Evolutionary conservation across 768 basidiomycete genomes (phyloP).

Genomic region (Podaxis sp.): DNA sequence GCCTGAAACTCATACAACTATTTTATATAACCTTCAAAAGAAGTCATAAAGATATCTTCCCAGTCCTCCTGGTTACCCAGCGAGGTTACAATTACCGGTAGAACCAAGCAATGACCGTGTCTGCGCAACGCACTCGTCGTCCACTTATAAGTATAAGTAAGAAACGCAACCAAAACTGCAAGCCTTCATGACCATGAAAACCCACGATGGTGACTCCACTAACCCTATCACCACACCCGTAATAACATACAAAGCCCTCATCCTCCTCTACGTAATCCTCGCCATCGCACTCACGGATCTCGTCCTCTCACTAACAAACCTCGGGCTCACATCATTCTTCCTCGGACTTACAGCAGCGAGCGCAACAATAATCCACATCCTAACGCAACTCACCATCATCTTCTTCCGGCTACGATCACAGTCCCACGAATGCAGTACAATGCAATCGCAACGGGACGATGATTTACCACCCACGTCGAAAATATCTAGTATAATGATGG

Average conservation of each 20-base stretch:
- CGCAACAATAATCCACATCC: slow-evolving; percentile 3
- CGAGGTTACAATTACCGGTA: neutral
- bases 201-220: neutral
- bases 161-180: neutral
- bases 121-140: neutral
- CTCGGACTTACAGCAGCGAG: neutral
- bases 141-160: neutral
- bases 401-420: neutral
- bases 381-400: neutral
- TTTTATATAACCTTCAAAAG: neutral
- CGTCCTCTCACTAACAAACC: neutral
- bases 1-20: neutral
- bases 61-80: neutral
- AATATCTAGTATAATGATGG: neutral
- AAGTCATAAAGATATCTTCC: neutral
- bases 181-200: neutral
- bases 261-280: neutral
- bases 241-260: neutral
- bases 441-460: neutral
- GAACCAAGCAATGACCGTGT: neutral
- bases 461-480: slow-evolving; percentile 3
- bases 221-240: neutral
- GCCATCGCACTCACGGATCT: neutral
- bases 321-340: slow-evolving; percentile 7
- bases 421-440: neutral